phyloP scores from a whole-genome alignment of 1,284 basidiomycete species.

The Dichomitus squalens region DNA sequence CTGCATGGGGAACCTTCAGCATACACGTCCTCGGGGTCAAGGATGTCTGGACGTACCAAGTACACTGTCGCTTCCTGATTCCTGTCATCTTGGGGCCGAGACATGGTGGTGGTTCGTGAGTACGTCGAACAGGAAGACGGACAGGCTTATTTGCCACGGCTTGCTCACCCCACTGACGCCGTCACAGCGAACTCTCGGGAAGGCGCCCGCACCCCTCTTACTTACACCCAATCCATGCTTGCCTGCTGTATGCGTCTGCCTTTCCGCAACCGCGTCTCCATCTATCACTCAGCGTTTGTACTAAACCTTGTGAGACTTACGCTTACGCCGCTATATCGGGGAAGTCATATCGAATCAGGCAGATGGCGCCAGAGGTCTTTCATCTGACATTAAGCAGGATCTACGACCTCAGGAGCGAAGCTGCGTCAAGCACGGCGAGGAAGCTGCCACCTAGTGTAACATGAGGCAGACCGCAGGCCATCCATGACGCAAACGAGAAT shows the following conservation, averaged over 20 bases:
- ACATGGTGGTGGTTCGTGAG: constrained; percentile 50
- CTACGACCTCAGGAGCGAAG: not conserved
- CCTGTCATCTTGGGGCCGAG: constrained; percentile 87
- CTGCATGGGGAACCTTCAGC: constrained; percentile 43
- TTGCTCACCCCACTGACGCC: constrained; percentile 10
- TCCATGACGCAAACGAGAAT: constrained; percentile 1
- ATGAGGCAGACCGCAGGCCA: not conserved
- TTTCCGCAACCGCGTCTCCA: too few relatives aligned
- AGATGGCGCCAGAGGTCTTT: not conserved
- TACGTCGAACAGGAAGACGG: constrained; percentile 9
- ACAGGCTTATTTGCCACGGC: constrained; percentile 10
- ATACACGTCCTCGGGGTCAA: not conserved
- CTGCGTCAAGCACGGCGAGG: not conserved
- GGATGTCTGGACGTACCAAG: constrained; percentile 54
- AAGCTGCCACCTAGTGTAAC: not conserved
- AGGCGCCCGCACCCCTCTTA: not conserved
- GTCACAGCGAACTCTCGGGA: not conserved
- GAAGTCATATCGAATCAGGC: not conserved
- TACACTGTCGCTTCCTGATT: constrained; percentile 97
- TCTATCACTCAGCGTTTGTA: not conserved
- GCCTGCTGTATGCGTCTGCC: too few relatives aligned
- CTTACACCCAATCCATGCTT: not conserved
- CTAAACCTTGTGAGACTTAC: not conserved
- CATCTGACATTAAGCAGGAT: not conserved
- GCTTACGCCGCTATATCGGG: not conserved